These are phyloP conservation scores for Laguncularia racemosa DNA, from an alignment of 345 rosid genomes.

Conservation along the genomic window DNA sequence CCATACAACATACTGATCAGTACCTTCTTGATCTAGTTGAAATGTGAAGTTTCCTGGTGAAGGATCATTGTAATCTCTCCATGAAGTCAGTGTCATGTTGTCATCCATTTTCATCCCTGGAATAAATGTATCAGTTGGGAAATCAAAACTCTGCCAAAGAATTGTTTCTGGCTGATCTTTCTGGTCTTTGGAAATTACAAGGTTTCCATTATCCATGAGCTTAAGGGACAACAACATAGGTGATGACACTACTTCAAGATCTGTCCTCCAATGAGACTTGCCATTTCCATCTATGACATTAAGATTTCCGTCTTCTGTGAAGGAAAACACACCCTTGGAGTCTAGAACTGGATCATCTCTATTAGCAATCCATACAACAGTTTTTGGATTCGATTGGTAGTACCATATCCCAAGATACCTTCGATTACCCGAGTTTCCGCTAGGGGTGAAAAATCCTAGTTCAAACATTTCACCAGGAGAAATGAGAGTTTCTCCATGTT, in stretches of 20 bases:
- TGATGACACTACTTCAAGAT: slow-evolving; percentile 10
- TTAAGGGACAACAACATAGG: slow-evolving; percentile 7
- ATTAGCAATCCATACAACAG: slow-evolving; percentile 49
- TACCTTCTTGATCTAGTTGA: slow-evolving; percentile 11
- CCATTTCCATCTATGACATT: slow-evolving; percentile 22
- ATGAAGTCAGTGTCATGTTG: slow-evolving; percentile 32
- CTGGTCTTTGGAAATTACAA: slow-evolving; percentile 14
- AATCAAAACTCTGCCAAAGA: slow-evolving; percentile 45
- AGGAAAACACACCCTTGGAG: slow-evolving; percentile 11
- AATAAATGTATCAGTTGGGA: slow-evolving; percentile 54
- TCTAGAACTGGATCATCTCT: slow-evolving; percentile 32
- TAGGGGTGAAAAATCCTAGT: slow-evolving; percentile 38
- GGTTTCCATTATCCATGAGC: slow-evolving; percentile 38
- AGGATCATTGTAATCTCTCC: slow-evolving; percentile 48
- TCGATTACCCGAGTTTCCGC: slow-evolving; percentile 24
- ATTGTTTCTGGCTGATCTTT: background rate
- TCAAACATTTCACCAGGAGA: slow-evolving; percentile 17
- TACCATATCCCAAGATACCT: slow-evolving; percentile 52
- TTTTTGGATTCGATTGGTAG: slow-evolving; percentile 22
- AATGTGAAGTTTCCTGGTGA: slow-evolving; percentile 45
- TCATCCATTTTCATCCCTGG: slow-evolving; percentile 49
- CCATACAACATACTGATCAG: slow-evolving; percentile 10
- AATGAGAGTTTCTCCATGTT: slow-evolving; percentile 12
- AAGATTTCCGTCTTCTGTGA: slow-evolving; percentile 29
- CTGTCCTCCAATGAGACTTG: slow-evolving; percentile 20